These are phyloP conservation scores for Penicillium ochrochloron DNA, from an alignment of 495 filamentous ascomycete genomes.

Conservation along the genomic window DNA sequence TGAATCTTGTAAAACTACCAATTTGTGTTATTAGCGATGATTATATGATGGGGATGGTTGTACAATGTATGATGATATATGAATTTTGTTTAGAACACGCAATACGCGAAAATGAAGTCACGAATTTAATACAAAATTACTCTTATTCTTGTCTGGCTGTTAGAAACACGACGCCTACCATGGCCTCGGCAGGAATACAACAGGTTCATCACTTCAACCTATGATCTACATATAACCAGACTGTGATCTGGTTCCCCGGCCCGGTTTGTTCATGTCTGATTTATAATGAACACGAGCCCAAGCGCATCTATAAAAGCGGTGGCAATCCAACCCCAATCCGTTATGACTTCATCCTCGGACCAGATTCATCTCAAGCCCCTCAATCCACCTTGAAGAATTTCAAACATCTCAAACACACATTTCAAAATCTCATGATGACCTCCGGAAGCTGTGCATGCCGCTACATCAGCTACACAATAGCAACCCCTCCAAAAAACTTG, in stretches of 20 bases:
- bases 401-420: background rate
- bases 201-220: no score
- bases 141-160: no score
- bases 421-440: constrained; percentile 14
- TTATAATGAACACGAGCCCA: constrained; percentile 6
- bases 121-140: background rate
- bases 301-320: constrained; percentile 5
- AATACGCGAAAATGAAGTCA: background rate
- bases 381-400: background rate
- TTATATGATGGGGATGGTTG: background rate
- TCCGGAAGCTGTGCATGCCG: constrained; percentile 38
- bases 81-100: background rate
- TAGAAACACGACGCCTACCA: no score
- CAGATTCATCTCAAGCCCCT: background rate
- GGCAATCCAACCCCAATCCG: background rate
- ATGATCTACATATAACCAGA: no score
- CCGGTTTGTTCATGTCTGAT: background rate
- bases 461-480: constrained; percentile 29
- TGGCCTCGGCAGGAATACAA: no score
- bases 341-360: background rate
- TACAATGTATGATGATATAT: background rate
- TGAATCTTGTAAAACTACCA: background rate
- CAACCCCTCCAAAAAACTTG: constrained; percentile 20
- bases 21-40: background rate
- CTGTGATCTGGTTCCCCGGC: no score